These are phyloP conservation scores for Gilbertella persicaria DNA, from an alignment of 371 early-diverging fungal genomes.

Conservation along the genomic window DNA sequence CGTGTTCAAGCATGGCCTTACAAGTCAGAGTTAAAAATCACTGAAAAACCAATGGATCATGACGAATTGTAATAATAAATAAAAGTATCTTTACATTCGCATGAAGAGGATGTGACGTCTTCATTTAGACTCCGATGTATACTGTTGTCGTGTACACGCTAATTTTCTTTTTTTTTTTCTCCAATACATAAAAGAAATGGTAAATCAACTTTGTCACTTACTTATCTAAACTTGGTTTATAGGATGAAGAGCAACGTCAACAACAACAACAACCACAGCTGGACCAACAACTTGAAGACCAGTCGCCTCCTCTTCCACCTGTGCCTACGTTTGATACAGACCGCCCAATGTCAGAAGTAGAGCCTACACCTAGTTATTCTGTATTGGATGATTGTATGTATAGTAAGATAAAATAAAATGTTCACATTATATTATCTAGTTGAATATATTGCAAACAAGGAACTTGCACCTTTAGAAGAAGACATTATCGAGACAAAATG, in stretches of 20 bases:
- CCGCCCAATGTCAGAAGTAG: constrained; percentile 21
- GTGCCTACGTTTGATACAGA: constrained; percentile 6
- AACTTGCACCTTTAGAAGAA: constrained; percentile 44
- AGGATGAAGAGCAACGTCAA: neutral
- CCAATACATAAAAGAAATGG: neutral
- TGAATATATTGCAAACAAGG: constrained; percentile 26
- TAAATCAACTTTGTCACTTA: no score
- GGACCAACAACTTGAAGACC: constrained; percentile 2
- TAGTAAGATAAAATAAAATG: neutral
- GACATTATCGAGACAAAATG: constrained; percentile 44
- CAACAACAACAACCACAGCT: neutral
- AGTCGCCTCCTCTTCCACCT: constrained; percentile 5
- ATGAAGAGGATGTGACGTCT: no score
- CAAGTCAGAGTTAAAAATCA: constrained; percentile 28
- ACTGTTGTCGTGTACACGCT: no score
- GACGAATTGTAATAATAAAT: constrained; percentile 25
- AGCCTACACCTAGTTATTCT: constrained; percentile 13
- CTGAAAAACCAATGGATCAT: constrained; percentile 9
- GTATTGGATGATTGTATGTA: constrained; percentile 21
- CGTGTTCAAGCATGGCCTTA: constrained; percentile 48
- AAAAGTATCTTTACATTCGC: no score
- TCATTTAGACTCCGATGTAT: no score
- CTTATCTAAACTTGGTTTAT: no score
- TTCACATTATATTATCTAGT: constrained; percentile 9
- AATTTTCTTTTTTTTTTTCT: no score